These are phyloP conservation scores for Neonectria punicea DNA, from an alignment of 2,329 filamentous ascomycete species.

Conservation along the genomic window DNA sequence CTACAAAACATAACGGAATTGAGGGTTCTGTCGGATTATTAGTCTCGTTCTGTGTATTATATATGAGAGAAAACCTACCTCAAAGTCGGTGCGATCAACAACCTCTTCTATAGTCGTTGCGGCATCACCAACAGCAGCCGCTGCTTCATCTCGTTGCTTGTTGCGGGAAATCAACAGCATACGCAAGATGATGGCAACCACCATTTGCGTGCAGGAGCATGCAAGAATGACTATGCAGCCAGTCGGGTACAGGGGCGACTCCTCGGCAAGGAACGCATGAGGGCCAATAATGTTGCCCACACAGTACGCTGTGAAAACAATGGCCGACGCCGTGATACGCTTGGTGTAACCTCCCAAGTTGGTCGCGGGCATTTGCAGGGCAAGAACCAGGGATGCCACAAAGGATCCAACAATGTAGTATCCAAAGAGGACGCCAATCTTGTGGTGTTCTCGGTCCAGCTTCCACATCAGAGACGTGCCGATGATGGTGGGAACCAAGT, in stretches of 20 bases:
- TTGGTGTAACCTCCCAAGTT: conserved; percentile 62
- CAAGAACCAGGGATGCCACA: conserved; percentile 63
- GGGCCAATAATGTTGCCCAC: conserved; percentile 37
- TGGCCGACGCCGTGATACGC: conserved; percentile 55
- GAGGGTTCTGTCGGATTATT: conserved; percentile 5
- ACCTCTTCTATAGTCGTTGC: not conserved
- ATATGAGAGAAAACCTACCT: conserved; percentile 15
- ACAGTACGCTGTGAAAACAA: conserved; percentile 59
- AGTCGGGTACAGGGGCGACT: conserved; percentile 60
- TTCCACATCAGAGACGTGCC: conserved; percentile 61
- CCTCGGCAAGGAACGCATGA: conserved; percentile 54
- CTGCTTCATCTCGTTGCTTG: conserved; percentile 21
- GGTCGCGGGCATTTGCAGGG: conserved; percentile 61
- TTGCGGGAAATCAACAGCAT: conserved; percentile 27
- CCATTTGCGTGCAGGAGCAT: conserved; percentile 32
- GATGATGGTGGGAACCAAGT: conserved; percentile 60
- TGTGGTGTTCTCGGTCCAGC: conserved; percentile 49
- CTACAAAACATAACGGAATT: conserved; percentile 17
- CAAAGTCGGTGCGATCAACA: conserved; percentile 36
- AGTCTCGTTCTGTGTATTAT: not conserved
- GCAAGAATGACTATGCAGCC: conserved; percentile 54
- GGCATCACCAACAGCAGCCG: not conserved
- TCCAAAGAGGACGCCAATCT: conserved; percentile 58
- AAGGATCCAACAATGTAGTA: conserved; percentile 62
- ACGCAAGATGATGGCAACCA: conserved; percentile 30